phyloP scores from a whole-genome alignment of 2,329 filamentous ascomycete species.

The Cladophialophora carrionii region DNA sequence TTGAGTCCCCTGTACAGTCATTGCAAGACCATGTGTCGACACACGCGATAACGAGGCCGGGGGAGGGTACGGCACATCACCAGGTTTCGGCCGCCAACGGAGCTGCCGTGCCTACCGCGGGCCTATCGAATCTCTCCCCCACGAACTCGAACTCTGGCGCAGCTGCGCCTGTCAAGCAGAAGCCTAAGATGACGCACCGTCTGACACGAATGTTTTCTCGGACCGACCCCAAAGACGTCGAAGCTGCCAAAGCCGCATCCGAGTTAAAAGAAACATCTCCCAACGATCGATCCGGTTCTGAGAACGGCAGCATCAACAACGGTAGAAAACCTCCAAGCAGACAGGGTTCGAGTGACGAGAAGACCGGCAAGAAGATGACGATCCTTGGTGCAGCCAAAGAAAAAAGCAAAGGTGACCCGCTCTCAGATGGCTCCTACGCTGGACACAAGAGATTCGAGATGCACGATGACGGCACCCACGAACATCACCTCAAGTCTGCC shows the following conservation, averaged over 20 bases:
- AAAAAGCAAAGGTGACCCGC: constrained; percentile 42
- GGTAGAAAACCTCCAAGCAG: constrained; percentile 37
- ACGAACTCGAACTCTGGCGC: constrained; percentile 20
- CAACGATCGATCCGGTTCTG: constrained; percentile 40
- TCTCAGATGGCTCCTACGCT: constrained; percentile 26
- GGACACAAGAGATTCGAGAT: constrained; percentile 59
- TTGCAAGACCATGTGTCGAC: constrained; percentile 28
- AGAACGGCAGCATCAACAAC: constrained; percentile 42
- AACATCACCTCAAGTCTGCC: constrained; percentile 85
- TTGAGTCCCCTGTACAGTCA: constrained; percentile 23
- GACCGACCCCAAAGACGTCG: constrained; percentile 45
- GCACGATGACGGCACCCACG: constrained; percentile 71
- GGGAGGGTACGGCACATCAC: constrained; percentile 49
- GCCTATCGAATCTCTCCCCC: constrained; percentile 21
- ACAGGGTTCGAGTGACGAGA: constrained; percentile 42
- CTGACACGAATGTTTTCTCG: constrained; percentile 53
- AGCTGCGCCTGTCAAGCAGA: constrained; percentile 33
- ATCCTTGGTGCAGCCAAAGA: constrained; percentile 37
- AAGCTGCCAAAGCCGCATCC: constrained; percentile 37
- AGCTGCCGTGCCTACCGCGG: constrained; percentile 41
- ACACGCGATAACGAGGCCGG: constrained; percentile 47
- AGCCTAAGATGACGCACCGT: constrained; percentile 50
- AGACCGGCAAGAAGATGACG: constrained; percentile 39
- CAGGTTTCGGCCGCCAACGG: constrained; percentile 43
- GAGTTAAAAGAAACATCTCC: constrained; percentile 30